Conservation (phyloP, 768 basidiomycete genomes). For the Hemileccinum impolitum region DNA sequence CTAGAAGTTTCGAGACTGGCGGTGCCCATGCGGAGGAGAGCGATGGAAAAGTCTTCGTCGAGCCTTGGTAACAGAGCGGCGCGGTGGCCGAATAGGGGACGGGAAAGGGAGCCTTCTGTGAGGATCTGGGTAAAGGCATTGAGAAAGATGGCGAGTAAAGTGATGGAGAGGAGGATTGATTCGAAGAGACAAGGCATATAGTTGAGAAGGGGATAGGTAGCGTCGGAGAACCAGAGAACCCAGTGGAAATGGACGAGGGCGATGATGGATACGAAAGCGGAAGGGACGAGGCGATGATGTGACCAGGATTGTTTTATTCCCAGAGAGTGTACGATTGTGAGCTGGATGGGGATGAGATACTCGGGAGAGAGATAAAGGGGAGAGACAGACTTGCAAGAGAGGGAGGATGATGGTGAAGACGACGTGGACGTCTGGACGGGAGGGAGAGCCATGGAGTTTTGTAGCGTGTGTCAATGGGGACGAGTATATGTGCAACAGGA, state of each 20-base stretch:
- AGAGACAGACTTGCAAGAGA: slow-evolving; percentile 56
- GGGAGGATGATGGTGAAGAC: slow-evolving; percentile 72
- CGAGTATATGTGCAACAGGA: slow-evolving; percentile 71
- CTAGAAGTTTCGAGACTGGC: slow-evolving; percentile 75
- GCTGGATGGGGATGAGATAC: slow-evolving; percentile 33
- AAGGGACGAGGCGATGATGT: slow-evolving; percentile 67
- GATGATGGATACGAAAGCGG: slow-evolving; percentile 55
- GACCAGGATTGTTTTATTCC: slow-evolving; percentile 64
- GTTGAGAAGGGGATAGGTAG: slow-evolving; percentile 66
- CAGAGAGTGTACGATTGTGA: slow-evolving; percentile 61
- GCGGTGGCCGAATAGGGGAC: slow-evolving; percentile 53
- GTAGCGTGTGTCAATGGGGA: slow-evolving; percentile 54
- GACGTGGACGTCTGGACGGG: slow-evolving; percentile 70
- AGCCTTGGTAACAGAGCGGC: slow-evolving; percentile 45
- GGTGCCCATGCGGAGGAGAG: slow-evolving; percentile 67
- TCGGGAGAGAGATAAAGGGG: neutral
- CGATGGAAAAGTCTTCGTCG: slow-evolving; percentile 73
- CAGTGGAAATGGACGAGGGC: slow-evolving; percentile 66
- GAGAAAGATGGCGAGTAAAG: slow-evolving; percentile 55
- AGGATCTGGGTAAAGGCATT: slow-evolving; percentile 66
- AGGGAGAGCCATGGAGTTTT: slow-evolving; percentile 42
- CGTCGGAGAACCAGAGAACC: slow-evolving; percentile 47
- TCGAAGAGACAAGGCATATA: slow-evolving; percentile 75
- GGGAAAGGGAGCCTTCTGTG: slow-evolving; percentile 54
- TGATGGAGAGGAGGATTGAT: slow-evolving; percentile 54